Evolutionary conservation across 345 rosid genomes (phyloP).

Genomic region (Melaleuca quinquenervia): DNA sequence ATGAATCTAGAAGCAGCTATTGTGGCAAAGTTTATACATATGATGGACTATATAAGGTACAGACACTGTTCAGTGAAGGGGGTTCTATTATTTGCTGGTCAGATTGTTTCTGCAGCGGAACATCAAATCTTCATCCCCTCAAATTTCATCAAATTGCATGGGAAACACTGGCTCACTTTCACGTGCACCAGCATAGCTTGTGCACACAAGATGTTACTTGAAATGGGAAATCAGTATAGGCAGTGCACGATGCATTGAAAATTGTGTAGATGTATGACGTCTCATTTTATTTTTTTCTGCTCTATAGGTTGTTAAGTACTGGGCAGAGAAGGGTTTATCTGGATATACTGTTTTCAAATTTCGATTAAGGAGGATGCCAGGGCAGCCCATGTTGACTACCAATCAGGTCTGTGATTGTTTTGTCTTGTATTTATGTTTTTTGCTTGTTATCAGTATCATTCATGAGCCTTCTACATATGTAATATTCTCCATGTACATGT

Average conservation of each 20-base stretch:
- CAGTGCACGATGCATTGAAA: neutral
- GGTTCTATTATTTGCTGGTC: neutral
- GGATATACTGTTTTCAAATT: slow-evolving; percentile 84
- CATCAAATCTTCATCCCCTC: neutral
- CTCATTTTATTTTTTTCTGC: neutral
- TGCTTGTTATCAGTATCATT: neutral
- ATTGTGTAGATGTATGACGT: neutral
- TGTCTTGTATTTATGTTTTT: neutral
- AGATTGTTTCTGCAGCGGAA: neutral
- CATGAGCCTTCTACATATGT: neutral
- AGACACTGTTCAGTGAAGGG: neutral
- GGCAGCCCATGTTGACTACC: slow-evolving; percentile 83
- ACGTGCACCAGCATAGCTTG: neutral
- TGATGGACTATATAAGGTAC: slow-evolving; percentile 89
- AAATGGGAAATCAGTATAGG: neutral
- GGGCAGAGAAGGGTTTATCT: slow-evolving; percentile 89
- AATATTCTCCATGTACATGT: neutral
- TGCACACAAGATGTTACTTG: neutral
- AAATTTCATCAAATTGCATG: neutral
- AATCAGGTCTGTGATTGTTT: slow-evolving; percentile 45
- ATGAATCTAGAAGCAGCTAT: slow-evolving; percentile 52
- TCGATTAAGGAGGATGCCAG: slow-evolving; percentile 49
- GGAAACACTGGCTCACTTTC: too few relatives aligned
- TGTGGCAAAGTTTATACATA: slow-evolving; percentile 67
- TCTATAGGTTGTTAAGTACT: slow-evolving; percentile 61